Conservation (phyloP, 306 rosid genomes). For the Dryas octopetala region DNA sequence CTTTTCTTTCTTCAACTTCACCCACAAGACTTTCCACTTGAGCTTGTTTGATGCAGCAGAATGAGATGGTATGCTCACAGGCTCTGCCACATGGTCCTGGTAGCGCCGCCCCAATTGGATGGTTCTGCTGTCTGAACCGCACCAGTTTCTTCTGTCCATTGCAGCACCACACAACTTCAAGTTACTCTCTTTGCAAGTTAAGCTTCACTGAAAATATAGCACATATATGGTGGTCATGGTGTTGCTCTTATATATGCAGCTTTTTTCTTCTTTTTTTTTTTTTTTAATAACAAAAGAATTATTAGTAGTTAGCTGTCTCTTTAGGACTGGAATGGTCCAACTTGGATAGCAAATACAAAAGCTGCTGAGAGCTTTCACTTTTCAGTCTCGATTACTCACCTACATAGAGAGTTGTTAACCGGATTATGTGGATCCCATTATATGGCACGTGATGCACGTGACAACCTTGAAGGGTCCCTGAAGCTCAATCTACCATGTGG, state of each 20-base stretch:
- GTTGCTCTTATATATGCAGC: too few species aligned
- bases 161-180: not conserved
- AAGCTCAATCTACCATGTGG: not conserved
- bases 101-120: conserved; percentile 34
- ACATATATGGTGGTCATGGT: too few species aligned
- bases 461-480: not conserved
- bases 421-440: conserved; percentile 28
- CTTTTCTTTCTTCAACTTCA: conserved; percentile 41
- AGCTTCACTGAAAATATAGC: not conserved
- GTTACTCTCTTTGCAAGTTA: not conserved
- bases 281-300: too few species aligned
- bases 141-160: conserved; percentile 36
- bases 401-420: not conserved
- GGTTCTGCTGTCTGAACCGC: conserved; percentile 28
- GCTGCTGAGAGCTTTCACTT: not conserved
- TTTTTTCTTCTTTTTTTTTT: too few species aligned
- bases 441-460: conserved; percentile 27
- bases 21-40: conserved; percentile 33
- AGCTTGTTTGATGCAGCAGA: conserved; percentile 12
- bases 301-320: not conserved
- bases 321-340: conserved; percentile 10
- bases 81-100: not conserved
- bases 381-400: not conserved
- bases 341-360: conserved; percentile 13
- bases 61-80: not conserved